These are phyloP conservation scores for Periglandula ipomoeae DNA, from an alignment of 2,329 filamentous ascomycete genomes.

Conservation along the genomic window DNA sequence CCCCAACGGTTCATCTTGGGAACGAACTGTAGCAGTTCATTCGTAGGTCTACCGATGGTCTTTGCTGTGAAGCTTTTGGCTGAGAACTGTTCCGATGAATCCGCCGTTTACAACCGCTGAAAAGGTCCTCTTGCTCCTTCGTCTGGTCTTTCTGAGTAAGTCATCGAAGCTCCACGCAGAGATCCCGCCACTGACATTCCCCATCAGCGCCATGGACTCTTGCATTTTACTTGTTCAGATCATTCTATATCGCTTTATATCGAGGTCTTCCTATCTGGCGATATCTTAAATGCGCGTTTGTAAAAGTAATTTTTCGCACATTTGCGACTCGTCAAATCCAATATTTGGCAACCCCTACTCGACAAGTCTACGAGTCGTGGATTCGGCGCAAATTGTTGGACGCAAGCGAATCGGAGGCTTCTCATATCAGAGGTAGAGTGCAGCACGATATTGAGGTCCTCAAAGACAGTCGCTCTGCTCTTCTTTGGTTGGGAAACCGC, in stretches of 20 bases:
- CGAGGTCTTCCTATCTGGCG: neutral
- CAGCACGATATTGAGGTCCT: slow-evolving; percentile 7
- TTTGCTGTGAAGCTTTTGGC: too few relatives aligned
- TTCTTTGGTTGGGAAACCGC: slow-evolving; percentile 3
- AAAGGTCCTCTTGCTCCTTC: neutral
- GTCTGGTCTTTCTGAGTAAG: neutral
- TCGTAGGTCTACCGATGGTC: too few relatives aligned
- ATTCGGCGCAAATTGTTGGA: neutral
- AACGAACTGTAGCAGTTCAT: too few relatives aligned
- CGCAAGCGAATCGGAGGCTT: neutral
- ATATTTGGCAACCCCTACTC: slow-evolving; percentile 6
- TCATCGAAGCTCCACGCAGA: neutral
- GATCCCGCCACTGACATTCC: neutral
- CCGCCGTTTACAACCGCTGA: neutral
- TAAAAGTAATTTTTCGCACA: slow-evolving; percentile 2
- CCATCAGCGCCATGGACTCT: slow-evolving; percentile 3
- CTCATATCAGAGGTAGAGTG: neutral
- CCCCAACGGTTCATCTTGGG: too few relatives aligned
- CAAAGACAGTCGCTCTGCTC: neutral
- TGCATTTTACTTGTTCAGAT: neutral
- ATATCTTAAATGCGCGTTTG: slow-evolving; percentile 4
- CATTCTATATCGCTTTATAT: neutral
- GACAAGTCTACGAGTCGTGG: slow-evolving; percentile 6
- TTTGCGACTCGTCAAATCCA: slow-evolving; percentile 8
- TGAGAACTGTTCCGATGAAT: neutral